phyloP scores from a whole-genome alignment of 2,329 filamentous ascomycete genomes.

The Xylaria sp. region DNA sequence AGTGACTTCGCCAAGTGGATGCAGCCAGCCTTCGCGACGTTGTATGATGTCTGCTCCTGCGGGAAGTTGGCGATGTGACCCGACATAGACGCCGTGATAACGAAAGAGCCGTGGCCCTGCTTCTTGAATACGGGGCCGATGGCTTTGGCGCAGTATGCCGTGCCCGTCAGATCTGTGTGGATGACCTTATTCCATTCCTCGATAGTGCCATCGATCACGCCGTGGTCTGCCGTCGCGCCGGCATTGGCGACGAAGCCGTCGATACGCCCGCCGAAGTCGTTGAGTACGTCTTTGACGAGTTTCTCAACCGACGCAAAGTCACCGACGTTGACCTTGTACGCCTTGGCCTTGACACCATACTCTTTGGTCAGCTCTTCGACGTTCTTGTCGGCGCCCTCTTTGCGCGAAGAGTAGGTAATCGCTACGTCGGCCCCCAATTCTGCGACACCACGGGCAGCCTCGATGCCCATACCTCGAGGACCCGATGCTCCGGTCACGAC shows the following conservation, averaged over 20 bases:
- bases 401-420: constrained; percentile 77
- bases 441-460: constrained; percentile 74
- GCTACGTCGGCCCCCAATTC: constrained; percentile 77
- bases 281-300: constrained; percentile 70
- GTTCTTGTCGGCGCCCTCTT: constrained; percentile 73
- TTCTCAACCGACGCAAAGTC: constrained; percentile 62
- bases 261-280: constrained; percentile 78
- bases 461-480: constrained; percentile 75
- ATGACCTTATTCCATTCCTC: constrained; percentile 70
- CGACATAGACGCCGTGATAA: constrained; percentile 73
- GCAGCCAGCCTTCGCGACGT: constrained; percentile 65
- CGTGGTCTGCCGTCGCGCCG: constrained; percentile 67
- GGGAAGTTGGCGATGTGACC: constrained; percentile 74
- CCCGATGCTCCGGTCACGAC: constrained; percentile 76
- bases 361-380: constrained; percentile 71
- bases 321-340: constrained; percentile 68
- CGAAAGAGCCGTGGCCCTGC: constrained; percentile 69
- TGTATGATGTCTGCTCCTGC: constrained; percentile 71
- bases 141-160: constrained; percentile 72
- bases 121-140: constrained; percentile 69
- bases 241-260: constrained; percentile 81
- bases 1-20: constrained; percentile 54
- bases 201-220: constrained; percentile 64
- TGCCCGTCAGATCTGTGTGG: constrained; percentile 69
- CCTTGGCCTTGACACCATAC: constrained; percentile 74